Evolutionary conservation across 257 asterid species (phyloP).

Genomic region (Solanum habrochaites): DNA sequence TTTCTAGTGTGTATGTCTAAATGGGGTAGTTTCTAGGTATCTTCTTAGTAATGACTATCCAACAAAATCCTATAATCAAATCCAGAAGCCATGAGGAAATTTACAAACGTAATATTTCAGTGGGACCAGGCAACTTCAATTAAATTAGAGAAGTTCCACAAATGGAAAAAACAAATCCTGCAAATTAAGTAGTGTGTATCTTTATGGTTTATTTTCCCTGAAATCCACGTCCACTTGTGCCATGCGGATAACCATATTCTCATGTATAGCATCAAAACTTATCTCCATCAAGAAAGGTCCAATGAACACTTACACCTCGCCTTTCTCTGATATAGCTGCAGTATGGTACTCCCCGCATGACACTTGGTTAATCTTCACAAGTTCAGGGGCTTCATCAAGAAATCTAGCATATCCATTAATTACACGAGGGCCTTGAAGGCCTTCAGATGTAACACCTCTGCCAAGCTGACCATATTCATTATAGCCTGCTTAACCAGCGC

Average conservation of each 20-base stretch:
- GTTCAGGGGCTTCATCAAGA: slow-evolving; percentile 96
- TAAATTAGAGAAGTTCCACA: not conserved
- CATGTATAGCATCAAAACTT: slow-evolving; percentile 26
- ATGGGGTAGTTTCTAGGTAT: not conserved
- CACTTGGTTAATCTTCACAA: slow-evolving; percentile 77
- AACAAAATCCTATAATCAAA: not conserved
- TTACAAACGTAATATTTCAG: not conserved
- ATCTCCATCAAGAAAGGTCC: slow-evolving; percentile 32
- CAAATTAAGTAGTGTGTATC: not conserved
- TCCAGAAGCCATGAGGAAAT: not conserved
- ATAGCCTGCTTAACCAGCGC: slow-evolving; percentile 81
- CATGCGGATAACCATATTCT: slow-evolving; percentile 24
- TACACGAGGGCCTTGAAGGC: slow-evolving; percentile 86
- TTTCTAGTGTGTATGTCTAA: not conserved
- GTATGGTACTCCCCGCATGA: slow-evolving; percentile 96
- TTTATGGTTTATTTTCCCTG: not conserved
- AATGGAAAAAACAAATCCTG: not conserved
- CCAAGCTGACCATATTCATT: slow-evolving; percentile 98
- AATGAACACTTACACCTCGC: slow-evolving; percentile 93
- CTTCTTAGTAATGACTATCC: not conserved
- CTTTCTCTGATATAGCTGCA: slow-evolving; percentile 80
- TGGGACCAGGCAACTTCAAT: not conserved
- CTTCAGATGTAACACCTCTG: slow-evolving; percentile 93
- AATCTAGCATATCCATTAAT: slow-evolving; percentile 74
- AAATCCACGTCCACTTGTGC: slow-evolving; percentile 10